These are phyloP conservation scores for Sarocladium strictum DNA, from an alignment of 2,329 filamentous ascomycete species.

Conservation along the genomic window DNA sequence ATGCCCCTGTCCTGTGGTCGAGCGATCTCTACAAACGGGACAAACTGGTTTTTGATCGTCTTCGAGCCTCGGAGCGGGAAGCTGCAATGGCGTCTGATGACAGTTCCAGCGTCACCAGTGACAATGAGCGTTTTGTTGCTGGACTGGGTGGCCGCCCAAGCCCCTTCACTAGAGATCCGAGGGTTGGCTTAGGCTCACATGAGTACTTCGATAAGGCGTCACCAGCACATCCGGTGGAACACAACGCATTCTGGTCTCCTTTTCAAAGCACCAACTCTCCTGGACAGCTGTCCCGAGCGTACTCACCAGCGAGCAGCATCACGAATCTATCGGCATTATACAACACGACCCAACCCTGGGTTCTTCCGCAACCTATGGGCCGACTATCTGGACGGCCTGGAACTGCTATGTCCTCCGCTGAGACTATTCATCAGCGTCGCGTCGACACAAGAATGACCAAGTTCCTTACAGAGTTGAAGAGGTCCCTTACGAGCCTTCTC, in stretches of 20 bases:
- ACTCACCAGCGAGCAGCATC: constrained; percentile 57
- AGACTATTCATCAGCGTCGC: constrained; percentile 58
- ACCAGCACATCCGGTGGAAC: constrained; percentile 66
- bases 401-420: constrained; percentile 61
- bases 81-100: constrained; percentile 36
- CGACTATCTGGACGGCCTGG: constrained; percentile 51
- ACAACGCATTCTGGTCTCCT: constrained; percentile 85
- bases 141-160: constrained; percentile 39
- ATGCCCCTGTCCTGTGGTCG: constrained; percentile 86
- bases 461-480: constrained; percentile 74
- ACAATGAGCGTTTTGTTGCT: constrained; percentile 44
- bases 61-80: constrained; percentile 37
- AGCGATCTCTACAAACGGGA: constrained; percentile 83
- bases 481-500: constrained; percentile 75
- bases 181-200: constrained; percentile 36
- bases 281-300: constrained; percentile 52
- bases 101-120: constrained; percentile 48
- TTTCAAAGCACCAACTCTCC: constrained; percentile 66
- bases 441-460: constrained; percentile 63
- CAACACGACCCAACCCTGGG: constrained; percentile 32
- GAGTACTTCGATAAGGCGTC: constrained; percentile 66
- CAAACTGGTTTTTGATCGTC: constrained; percentile 52
- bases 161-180: constrained; percentile 50
- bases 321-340: constrained; percentile 51
- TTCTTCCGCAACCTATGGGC: constrained; percentile 39